Evolutionary conservation across 139 green algal genomes (phyloP).

Genomic region (Coelastrella sp.): DNA sequence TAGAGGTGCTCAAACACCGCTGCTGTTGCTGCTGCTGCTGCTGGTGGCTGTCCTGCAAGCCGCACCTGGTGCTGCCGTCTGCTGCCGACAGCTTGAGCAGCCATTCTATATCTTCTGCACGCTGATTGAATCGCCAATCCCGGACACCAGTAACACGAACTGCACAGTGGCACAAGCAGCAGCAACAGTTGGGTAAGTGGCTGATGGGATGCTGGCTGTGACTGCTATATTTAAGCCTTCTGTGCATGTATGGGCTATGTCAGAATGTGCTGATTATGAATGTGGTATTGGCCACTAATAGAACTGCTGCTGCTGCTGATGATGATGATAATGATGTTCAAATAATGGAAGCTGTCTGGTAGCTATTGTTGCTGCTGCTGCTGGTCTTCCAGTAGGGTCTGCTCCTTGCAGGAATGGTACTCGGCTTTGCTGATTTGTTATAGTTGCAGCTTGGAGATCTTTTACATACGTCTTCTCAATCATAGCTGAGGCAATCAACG

Average conservation of each 20-base stretch:
- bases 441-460: too few species aligned
- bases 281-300: neutral
- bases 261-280: neutral
- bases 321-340: neutral
- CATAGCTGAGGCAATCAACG: too few species aligned
- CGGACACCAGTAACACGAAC: conserved; percentile 38
- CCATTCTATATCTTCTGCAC: conserved; percentile 45
- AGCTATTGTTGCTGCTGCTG: neutral
- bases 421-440: too few species aligned
- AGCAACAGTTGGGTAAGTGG: neutral
- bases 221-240: neutral
- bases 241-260: too few species aligned
- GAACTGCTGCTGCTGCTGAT: conserved; percentile 9
- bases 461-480: too few species aligned
- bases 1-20: too few species aligned
- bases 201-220: neutral
- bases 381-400: neutral
- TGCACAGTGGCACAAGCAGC: neutral
- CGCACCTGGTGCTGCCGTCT: conserved; percentile 27
- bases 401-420: too few species aligned
- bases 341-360: neutral
- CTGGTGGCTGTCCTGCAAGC: neutral
- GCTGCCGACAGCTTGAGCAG: conserved; percentile 34
- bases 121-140: conserved; percentile 48
- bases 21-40: neutral